Base-by-base conservation (phyloP, 1,284 basidiomycete genomes). In the Athelia sp. region DNA sequence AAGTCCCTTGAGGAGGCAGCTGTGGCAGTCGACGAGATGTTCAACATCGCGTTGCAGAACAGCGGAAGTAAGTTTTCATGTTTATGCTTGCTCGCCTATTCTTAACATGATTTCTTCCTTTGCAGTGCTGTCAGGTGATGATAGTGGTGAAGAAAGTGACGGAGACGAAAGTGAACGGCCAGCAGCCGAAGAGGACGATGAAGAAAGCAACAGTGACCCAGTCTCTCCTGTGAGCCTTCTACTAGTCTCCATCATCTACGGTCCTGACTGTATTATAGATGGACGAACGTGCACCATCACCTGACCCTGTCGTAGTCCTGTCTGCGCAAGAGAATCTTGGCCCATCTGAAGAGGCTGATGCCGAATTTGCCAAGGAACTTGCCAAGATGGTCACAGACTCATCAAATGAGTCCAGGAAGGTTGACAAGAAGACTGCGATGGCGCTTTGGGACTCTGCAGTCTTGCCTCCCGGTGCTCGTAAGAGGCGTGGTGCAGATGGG, bases 291-390 rank as follows among this genome's bases (percentile, higher is more conserved):
- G 76, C 84, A 0, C 78, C 83, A 4, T 90, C 88, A 10, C 88
- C 87, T 1, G 91, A 94, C 29, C 75, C 85, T 40, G 79, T 85
- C 18, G 76, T 93, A 8, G 73, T 92, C 19, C 75, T 84, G 35
- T 80, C 83, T 14, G 69, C 73, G 2, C 80, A 85, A 57, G 89
- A 90, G 58, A 73, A 75, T 53, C 66, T 87, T 22, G 89, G 89
- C 9, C 88, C 88, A 2, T 81, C 84, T 2, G 85, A 90, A 56
- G 92, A 96, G 59, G 94, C 91, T 24, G 90, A 96, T 45, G 89
- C 86, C 4, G 96, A 96, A 42, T 98, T 99, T 61, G 91, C 85
- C 10, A 92, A 93, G 63, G 97, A 99, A 65, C 81, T 99, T 22
- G 93, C 96, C 1, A 96, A 92, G 70, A 87, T 99, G 75, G 84